Conservation (phyloP, 2,329 filamentous ascomycete species). For the Penicillium janthinellum region DNA sequence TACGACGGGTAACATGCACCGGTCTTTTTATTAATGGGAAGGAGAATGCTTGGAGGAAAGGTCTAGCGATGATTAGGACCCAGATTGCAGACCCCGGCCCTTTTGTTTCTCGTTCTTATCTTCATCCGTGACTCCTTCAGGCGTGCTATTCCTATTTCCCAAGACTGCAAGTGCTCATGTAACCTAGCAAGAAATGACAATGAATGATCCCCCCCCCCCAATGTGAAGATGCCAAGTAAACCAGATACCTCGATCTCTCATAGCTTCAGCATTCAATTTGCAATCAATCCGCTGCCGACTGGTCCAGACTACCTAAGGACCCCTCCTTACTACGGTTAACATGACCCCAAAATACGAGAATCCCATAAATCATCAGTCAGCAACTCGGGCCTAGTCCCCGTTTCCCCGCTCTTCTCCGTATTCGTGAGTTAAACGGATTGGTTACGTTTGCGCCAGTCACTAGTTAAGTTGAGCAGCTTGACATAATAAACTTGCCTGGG, state of each 20-base stretch:
- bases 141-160: not conserved
- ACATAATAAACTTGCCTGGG: not conserved
- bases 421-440: not conserved
- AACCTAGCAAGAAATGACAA: not conserved
- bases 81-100: not conserved
- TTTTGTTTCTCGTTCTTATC: not conserved
- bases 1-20: not conserved
- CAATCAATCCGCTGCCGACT: not conserved
- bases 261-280: not conserved
- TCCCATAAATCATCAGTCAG: slow-evolving; percentile 22
- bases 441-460: not conserved
- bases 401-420: not conserved
- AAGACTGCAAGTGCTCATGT: not conserved
- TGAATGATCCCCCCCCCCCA: not conserved
- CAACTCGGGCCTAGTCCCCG: slow-evolving; percentile 7
- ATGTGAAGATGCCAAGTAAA: not conserved
- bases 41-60: not conserved
- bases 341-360: not conserved
- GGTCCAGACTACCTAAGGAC: not conserved
- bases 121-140: not conserved
- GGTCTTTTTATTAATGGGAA: not conserved
- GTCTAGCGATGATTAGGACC: not conserved
- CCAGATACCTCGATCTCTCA: not conserved
- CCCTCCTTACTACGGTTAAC: slow-evolving; percentile 6
- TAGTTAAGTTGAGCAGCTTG: not conserved